Base-by-base conservation (phyloP, 2,329 filamentous ascomycete species). In the Fusarium euwallaceae region DNA sequence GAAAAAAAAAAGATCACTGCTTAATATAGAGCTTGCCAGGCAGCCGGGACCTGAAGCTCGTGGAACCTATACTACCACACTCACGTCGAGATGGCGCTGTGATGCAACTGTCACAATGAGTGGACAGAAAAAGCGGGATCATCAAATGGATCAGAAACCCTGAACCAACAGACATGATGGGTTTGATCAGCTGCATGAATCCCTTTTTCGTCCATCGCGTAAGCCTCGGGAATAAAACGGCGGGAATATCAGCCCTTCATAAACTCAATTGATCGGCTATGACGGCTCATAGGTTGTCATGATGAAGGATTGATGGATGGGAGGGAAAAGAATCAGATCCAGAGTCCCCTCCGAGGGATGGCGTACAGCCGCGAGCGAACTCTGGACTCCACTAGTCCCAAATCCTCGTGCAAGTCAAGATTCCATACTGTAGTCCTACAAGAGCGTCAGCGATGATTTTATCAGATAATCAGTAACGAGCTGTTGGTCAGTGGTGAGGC, bases 61-160 rank as follows among this genome's bases (percentile, higher is more conserved):
- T 24, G 17, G 32, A 55, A 39, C 10, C n/a, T 20, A 17, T 36
- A 7, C 14, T 34, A 16, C n/a, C 29, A 17, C 24, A 7, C 14
- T 34, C 20, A 41, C 41, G 29, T 17, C 34, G n/a, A 29, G 29
- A 24, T 61, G 41, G 59, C 20, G 20, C 59, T n/a, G 12, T 45
- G 4, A 20, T 36, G 27, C 11, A 29, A 43, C 27, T 20, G 24
- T 12, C 12, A 17, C n/a, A 29, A 24, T 45, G 39, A 36, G 58
- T 59, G 48, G 60, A 17, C 48, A 41, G 45, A 56, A 70, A 53
- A 70, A 69, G 48, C 39, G 65, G 58, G 55, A 67, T 69, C 51
- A 32, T 14, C 32, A 51, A 17, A 37, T 14, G 34, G 65, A 59
- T 61, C 48, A 39, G 43, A 29, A 37, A 39, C 41, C 27, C 20